phyloP scores from a whole-genome alignment of 2,329 filamentous ascomycete genomes.

The Penicillium sp. region DNA sequence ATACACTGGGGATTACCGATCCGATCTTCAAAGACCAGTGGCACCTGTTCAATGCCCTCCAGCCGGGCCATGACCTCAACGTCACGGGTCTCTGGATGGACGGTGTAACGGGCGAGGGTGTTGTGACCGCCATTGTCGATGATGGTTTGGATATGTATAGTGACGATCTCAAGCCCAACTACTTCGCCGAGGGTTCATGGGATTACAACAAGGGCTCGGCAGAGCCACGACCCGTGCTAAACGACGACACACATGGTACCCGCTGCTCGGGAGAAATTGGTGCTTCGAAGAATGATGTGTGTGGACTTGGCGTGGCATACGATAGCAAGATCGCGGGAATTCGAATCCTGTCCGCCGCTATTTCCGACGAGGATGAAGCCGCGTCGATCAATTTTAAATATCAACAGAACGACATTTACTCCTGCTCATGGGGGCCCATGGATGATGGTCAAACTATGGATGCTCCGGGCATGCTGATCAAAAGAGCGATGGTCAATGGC shows the following conservation, averaged over 20 bases:
- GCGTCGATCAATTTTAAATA: slow-evolving; percentile 89
- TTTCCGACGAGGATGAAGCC: slow-evolving; percentile 91
- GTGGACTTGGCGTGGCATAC: slow-evolving; percentile 94
- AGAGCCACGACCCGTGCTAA: slow-evolving; percentile 79
- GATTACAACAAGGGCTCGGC: slow-evolving; percentile 89
- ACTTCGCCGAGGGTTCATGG: slow-evolving; percentile 88
- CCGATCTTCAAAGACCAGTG: slow-evolving; percentile 94
- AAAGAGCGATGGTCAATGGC: slow-evolving; percentile 87
- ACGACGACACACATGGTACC: slow-evolving; percentile 88
- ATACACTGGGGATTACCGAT: slow-evolving; percentile 75
- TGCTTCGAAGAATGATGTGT: slow-evolving; percentile 89
- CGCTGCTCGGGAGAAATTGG: slow-evolving; percentile 93
- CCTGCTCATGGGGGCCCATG: slow-evolving; percentile 96
- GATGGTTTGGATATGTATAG: slow-evolving; percentile 97
- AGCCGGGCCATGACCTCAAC: slow-evolving; percentile 89
- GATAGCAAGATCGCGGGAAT: slow-evolving; percentile 88
- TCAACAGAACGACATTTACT: slow-evolving; percentile 94
- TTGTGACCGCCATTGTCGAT: slow-evolving; percentile 91
- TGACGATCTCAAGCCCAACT: slow-evolving; percentile 88
- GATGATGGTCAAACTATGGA: slow-evolving; percentile 96
- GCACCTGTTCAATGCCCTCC: slow-evolving; percentile 85
- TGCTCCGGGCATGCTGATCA: slow-evolving; percentile 84
- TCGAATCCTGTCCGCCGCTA: slow-evolving; percentile 87
- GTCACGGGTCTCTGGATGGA: slow-evolving; percentile 92
- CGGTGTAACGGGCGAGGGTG: slow-evolving; percentile 85